Evolutionary conservation across 176 grass and related monocot genomes (phyloP).

Genomic region (Pontederia paniculata): DNA sequence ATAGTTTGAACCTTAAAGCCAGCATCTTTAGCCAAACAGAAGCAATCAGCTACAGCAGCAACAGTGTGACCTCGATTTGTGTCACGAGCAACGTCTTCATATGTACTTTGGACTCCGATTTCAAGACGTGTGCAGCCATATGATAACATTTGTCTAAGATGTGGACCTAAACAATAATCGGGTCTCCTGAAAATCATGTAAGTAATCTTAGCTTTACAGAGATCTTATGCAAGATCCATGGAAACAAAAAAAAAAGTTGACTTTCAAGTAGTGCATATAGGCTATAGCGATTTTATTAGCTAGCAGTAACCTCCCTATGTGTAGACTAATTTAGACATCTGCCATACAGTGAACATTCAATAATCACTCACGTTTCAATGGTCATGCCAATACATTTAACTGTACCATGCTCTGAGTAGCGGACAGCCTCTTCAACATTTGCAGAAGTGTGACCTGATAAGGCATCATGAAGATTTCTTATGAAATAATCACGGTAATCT

Average conservation of each 20-base stretch:
- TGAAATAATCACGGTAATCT: slow-evolving; percentile 97
- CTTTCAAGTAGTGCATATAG: too few relatives aligned
- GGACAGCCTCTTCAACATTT: slow-evolving; percentile 95
- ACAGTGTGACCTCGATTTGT: slow-evolving; percentile 95
- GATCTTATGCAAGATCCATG: too few relatives aligned
- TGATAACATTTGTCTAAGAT: slow-evolving; percentile 80
- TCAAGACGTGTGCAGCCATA: slow-evolving; percentile 96
- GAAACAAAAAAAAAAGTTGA: too few relatives aligned
- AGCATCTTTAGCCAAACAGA: slow-evolving; percentile 98
- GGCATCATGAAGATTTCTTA: slow-evolving; percentile 98
- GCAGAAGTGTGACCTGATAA: slow-evolving; percentile 81
- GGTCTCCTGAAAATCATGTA: slow-evolving; percentile 52
- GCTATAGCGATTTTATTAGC: too few relatives aligned
- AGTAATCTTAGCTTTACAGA: background rate
- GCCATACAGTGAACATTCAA: background rate
- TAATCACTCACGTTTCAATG: slow-evolving; percentile 69
- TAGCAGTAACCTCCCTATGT: too few relatives aligned
- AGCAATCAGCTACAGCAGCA: slow-evolving; percentile 92
- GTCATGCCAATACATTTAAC: slow-evolving; percentile 99
- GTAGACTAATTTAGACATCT: too few relatives aligned
- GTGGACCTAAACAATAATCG: slow-evolving; percentile 91
- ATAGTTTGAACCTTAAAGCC: slow-evolving; percentile 67
- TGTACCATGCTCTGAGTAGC: slow-evolving; percentile 87
- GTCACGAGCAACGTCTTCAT: slow-evolving; percentile 94
- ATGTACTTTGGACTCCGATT: slow-evolving; percentile 96